Conservation (phyloP, 2,329 filamentous ascomycete species). For the Tolypocladium album region DNA sequence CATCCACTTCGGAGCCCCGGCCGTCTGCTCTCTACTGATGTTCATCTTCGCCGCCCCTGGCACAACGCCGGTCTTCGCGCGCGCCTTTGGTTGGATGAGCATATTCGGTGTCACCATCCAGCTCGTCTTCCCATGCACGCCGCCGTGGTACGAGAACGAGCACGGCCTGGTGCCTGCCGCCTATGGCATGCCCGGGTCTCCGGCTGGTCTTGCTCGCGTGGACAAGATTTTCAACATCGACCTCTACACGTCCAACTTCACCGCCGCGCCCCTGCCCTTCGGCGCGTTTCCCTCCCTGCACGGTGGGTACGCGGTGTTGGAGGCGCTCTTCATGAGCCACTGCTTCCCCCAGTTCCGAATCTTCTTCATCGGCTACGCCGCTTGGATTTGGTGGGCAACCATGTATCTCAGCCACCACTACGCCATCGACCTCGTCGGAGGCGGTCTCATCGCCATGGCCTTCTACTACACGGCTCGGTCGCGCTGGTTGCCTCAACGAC, state of each 20-base stretch:
- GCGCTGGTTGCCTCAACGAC: constrained; percentile 71
- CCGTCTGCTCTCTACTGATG: constrained; percentile 66
- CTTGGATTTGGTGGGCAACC: constrained; percentile 97
- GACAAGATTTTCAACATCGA: constrained; percentile 86
- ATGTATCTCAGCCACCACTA: constrained; percentile 99
- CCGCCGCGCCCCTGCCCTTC: constrained; percentile 81
- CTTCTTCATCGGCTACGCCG: constrained; percentile 71
- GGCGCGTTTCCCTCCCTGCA: constrained; percentile 92
- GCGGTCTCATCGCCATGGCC: constrained; percentile 65
- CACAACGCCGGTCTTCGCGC: constrained; percentile 73
- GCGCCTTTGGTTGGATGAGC: constrained; percentile 87
- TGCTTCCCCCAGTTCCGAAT: constrained; percentile 76
- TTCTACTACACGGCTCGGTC: constrained; percentile 76
- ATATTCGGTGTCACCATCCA: constrained; percentile 80
- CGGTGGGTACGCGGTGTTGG: constrained; percentile 77
- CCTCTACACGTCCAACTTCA: constrained; percentile 88
- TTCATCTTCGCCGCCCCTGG: constrained; percentile 86
- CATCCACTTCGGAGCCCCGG: constrained; percentile 78
- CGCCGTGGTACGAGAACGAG: constrained; percentile 93
- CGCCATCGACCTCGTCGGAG: constrained; percentile 82
- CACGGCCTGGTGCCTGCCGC: constrained; percentile 86
- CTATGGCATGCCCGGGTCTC: constrained; percentile 82
- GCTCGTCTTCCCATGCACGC: constrained; percentile 83
- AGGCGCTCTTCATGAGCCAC: constrained; percentile 87
- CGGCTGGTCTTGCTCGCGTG: constrained; percentile 79